phyloP scores from a whole-genome alignment of 2,329 filamentous ascomycete genomes.

The Drechslera avenae region DNA sequence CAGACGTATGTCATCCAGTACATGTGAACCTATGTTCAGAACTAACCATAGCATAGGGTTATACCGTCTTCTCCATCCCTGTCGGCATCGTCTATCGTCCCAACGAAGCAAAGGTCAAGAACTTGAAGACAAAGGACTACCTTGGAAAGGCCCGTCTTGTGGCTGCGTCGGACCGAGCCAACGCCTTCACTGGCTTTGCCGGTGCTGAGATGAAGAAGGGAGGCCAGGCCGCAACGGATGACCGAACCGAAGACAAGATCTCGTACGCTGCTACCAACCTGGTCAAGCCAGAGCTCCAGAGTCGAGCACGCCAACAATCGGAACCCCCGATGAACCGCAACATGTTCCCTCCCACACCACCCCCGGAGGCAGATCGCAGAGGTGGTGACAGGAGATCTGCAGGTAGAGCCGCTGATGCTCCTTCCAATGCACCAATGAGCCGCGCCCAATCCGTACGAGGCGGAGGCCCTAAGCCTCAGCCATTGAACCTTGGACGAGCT shows the following conservation, averaged over 20 bases:
- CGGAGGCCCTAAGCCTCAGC: constrained; percentile 54
- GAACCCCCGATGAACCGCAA: constrained; percentile 79
- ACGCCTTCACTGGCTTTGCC: constrained; percentile 81
- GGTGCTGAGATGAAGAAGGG: constrained; percentile 79
- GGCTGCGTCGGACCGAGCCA: constrained; percentile 79
- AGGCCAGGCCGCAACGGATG: constrained; percentile 66
- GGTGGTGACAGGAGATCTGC: constrained; percentile 28
- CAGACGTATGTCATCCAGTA: constrained; percentile 67
- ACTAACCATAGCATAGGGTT: constrained; percentile 66
- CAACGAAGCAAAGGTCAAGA: constrained; percentile 97
- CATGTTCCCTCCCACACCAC: constrained; percentile 96
- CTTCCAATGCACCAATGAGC: constrained; percentile 43
- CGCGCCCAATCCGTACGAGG: constrained; percentile 57
- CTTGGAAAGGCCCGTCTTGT: constrained; percentile 94
- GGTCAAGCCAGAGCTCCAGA: constrained; percentile 82
- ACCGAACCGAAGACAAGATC: constrained; percentile 80
- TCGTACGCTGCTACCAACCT: constrained; percentile 93
- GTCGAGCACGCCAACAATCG: constrained; percentile 77
- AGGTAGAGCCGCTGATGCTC: constrained; percentile 19
- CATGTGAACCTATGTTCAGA: not conserved
- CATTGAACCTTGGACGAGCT: constrained; percentile 55
- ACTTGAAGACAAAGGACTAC: constrained; percentile 96
- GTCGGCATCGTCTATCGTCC: constrained; percentile 94
- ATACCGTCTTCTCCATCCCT: constrained; percentile 97
- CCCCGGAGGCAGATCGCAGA: constrained; percentile 76